Evolutionary conservation across 192 early-diverging fungal genomes (phyloP).

Genomic region (Coemansia sp.): DNA sequence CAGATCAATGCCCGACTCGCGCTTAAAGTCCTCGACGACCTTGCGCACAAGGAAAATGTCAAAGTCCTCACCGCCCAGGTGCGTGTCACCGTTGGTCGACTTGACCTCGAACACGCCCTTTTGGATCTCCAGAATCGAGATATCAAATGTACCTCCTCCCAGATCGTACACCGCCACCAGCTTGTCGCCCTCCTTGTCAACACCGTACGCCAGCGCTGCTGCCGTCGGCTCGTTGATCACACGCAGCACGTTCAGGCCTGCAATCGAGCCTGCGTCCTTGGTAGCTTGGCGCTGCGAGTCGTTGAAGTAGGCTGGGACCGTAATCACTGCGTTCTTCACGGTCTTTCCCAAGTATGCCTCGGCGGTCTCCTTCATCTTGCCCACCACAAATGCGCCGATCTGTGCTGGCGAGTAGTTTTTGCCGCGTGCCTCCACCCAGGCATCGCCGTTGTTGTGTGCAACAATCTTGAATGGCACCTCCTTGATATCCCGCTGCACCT

Average conservation of each 20-base stretch:
- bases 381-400: slow-evolving; percentile 95
- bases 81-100: slow-evolving; percentile 96
- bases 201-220: slow-evolving; percentile 95
- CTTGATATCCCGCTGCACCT: slow-evolving; percentile 87
- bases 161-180: slow-evolving; percentile 95
- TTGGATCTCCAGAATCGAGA: slow-evolving; percentile 97
- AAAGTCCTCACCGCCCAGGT: slow-evolving; percentile 76
- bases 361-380: slow-evolving; percentile 99
- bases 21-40: slow-evolving; percentile 88
- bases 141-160: slow-evolving; percentile 99
- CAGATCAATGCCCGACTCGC: slow-evolving; percentile 85
- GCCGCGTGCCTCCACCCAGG: slow-evolving; percentile 94
- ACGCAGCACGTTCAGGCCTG: slow-evolving; percentile 92
- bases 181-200: slow-evolving; percentile 94
- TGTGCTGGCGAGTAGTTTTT: slow-evolving; percentile 96
- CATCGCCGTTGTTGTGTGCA: slow-evolving; percentile 92
- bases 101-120: slow-evolving; percentile 98
- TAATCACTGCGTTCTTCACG: slow-evolving; percentile 89
- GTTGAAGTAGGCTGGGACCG: slow-evolving; percentile 98
- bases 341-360: slow-evolving; percentile 74
- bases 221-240: slow-evolving; percentile 99
- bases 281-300: slow-evolving; percentile 97
- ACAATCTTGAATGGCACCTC: slow-evolving; percentile 94
- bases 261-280: slow-evolving; percentile 92
- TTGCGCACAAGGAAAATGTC: slow-evolving; percentile 70